Percentiles rank a stretch among this genome's conserved stretches.
Conservation (phyloP, 495 filamentous ascomycete species). For the Penicillium diatomitis region DNA sequence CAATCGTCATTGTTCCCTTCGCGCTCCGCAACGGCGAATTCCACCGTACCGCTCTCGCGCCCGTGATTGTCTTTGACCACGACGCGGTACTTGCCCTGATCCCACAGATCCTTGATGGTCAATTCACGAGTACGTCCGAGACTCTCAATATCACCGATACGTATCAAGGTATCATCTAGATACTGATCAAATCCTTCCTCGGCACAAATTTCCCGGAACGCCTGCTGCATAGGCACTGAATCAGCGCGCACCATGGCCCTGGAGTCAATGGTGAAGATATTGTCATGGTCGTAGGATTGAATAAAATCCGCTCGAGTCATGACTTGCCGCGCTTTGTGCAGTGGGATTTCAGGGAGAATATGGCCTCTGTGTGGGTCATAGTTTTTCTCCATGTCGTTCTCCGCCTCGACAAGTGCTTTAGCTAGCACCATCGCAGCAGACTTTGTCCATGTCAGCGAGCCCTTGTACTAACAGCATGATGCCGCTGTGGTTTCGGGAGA, state of each 20-base stretch:
- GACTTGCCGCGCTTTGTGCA: conserved; percentile 78
- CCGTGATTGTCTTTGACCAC: conserved; percentile 45
- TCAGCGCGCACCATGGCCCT: conserved; percentile 83
- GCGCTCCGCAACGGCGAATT: conserved; percentile 33
- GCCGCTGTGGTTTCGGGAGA: no score
- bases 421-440: conserved; percentile 92
- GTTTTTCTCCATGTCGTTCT: conserved; percentile 53
- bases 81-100: conserved; percentile 73
- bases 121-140: conserved; percentile 85
- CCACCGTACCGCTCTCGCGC: conserved; percentile 32
- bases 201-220: conserved; percentile 73
- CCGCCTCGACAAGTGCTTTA: conserved; percentile 74
- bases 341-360: conserved; percentile 67
- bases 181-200: conserved; percentile 68
- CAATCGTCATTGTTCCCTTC: conserved; percentile 23
- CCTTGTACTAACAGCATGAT: neutral
- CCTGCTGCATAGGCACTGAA: conserved; percentile 90
- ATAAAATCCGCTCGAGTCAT: conserved; percentile 98
- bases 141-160: conserved; percentile 86
- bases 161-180: conserved; percentile 69
- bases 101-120: conserved; percentile 74
- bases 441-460: conserved; percentile 23
- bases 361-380: conserved; percentile 61
- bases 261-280: conserved; percentile 91
- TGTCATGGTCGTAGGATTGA: conserved; percentile 81